These are phyloP conservation scores for Boletus coccyginus DNA, from an alignment of 768 basidiomycete species.

Conservation along the genomic window DNA sequence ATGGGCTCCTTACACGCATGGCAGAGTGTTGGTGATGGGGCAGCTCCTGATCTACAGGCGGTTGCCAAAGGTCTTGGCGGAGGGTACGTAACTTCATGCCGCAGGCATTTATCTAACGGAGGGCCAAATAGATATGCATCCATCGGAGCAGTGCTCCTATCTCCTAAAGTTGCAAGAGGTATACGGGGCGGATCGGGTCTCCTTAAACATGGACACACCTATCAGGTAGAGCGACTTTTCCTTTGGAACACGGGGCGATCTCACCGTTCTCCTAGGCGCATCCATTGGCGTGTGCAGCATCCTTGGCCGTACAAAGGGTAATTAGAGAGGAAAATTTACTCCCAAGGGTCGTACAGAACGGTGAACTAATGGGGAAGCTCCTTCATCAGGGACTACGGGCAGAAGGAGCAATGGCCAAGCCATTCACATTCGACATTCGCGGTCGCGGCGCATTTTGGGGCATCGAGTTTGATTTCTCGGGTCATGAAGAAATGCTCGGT, in stretches of 20 bases:
- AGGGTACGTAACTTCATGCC: slow-evolving; percentile 50
- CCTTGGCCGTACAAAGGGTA: slow-evolving; percentile 77
- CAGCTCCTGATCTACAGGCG: slow-evolving; percentile 80
- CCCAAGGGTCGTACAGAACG: slow-evolving; percentile 56
- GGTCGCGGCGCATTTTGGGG: slow-evolving; percentile 85
- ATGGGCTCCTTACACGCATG: slow-evolving; percentile 88
- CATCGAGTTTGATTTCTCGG: slow-evolving; percentile 74
- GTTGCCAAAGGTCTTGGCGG: slow-evolving; percentile 90
- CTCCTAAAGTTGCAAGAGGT: slow-evolving; percentile 65
- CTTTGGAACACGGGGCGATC: neutral
- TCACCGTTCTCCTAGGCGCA: slow-evolving; percentile 47
- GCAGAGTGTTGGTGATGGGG: slow-evolving; percentile 79
- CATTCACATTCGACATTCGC: slow-evolving; percentile 75
- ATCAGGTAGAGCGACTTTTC: slow-evolving; percentile 48
- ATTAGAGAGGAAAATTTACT: slow-evolving; percentile 71
- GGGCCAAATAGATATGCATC: slow-evolving; percentile 58
- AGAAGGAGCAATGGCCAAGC: slow-evolving; percentile 56
- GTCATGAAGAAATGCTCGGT: slow-evolving; percentile 41
- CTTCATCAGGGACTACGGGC: slow-evolving; percentile 53
- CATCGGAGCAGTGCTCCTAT: slow-evolving; percentile 81
- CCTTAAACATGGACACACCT: slow-evolving; percentile 86
- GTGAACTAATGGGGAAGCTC: slow-evolving; percentile 55
- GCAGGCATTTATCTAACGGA: slow-evolving; percentile 3
- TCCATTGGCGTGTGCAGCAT: slow-evolving; percentile 73
- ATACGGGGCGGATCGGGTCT: slow-evolving; percentile 66